These are phyloP conservation scores for Jatropha podagrica DNA, from an alignment of 441 rosid genomes.

Conservation along the genomic window DNA sequence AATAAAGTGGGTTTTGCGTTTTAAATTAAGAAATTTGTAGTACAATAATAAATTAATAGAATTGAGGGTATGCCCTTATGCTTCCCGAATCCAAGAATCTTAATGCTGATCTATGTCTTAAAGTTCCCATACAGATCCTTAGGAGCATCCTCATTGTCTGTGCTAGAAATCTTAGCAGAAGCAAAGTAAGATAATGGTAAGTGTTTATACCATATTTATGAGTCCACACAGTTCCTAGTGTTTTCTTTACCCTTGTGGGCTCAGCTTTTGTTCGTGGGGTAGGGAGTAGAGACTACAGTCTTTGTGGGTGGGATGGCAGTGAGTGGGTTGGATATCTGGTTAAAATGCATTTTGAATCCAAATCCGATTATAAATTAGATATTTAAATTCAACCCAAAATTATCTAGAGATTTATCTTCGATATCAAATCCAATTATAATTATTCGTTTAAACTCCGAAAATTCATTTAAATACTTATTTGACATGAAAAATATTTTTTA, in stretches of 20 bases:
- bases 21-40: not conserved
- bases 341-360: too few relatives aligned
- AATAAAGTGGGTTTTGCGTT: not conserved
- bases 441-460: too few relatives aligned
- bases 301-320: too few relatives aligned
- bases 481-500: too few relatives aligned
- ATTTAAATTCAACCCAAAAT: too few relatives aligned
- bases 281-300: conserved; percentile 14
- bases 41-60: not conserved
- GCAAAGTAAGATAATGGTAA: not conserved
- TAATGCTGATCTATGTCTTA: conserved; percentile 8
- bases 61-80: not conserved
- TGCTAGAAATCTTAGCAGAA: conserved; percentile 29
- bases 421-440: too few relatives aligned
- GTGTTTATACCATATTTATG: not conserved
- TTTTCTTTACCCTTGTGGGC: conserved; percentile 23
- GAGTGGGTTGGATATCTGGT: too few relatives aligned
- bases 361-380: too few relatives aligned
- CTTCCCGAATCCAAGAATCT: not conserved
- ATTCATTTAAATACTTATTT: too few relatives aligned
- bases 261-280: conserved; percentile 3
- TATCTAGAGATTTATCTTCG: too few relatives aligned
- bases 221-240: not conserved
- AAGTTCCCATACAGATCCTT: conserved; percentile 29
- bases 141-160: conserved; percentile 24